phyloP scores from a whole-genome alignment of 1,139 yeast species.

The Protomyces inundatus region DNA sequence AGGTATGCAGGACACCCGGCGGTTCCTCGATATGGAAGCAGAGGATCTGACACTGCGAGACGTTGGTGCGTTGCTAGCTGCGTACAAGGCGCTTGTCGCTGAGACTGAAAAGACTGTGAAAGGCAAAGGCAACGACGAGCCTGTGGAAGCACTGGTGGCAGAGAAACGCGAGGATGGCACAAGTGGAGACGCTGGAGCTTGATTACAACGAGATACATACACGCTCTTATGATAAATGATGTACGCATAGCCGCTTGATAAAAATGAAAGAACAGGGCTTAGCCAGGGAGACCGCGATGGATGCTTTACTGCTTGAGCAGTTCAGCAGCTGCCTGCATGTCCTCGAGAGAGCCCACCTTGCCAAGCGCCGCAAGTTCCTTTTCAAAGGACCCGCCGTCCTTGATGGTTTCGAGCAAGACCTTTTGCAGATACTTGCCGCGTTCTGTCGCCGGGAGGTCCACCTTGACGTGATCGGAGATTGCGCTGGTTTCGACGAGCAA shows the following conservation, averaged over 20 bases:
- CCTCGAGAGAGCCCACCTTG: slow-evolving; percentile 16
- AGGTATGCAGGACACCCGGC: not conserved
- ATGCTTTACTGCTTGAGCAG: not conserved
- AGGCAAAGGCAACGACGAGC: too few species aligned
- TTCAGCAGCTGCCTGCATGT: slow-evolving; percentile 4
- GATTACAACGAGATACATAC: too few species aligned
- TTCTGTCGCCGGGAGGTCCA: slow-evolving; percentile 4
- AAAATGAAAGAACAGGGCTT: too few species aligned
- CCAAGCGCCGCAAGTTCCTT: not conserved
- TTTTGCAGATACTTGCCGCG: slow-evolving; percentile 20
- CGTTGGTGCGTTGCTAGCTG: slow-evolving; percentile 13
- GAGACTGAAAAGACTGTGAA: not conserved
- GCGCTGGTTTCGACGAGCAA: slow-evolving; percentile 7
- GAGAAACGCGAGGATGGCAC: too few species aligned
- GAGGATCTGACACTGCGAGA: slow-evolving; percentile 17
- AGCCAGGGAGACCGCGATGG: too few species aligned
- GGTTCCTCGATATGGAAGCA: slow-evolving; percentile 8
- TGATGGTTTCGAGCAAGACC: slow-evolving; percentile 17
- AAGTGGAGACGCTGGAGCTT: too few species aligned
- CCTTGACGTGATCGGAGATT: slow-evolving; percentile 1
- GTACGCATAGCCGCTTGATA: too few species aligned
- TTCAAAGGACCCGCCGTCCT: slow-evolving; percentile 11
- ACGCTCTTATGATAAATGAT: too few species aligned
- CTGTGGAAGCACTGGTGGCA: too few species aligned
- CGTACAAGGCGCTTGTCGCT: slow-evolving; percentile 6